phyloP scores from a whole-genome alignment of 306 rosid species.

The Malus fusca region DNA sequence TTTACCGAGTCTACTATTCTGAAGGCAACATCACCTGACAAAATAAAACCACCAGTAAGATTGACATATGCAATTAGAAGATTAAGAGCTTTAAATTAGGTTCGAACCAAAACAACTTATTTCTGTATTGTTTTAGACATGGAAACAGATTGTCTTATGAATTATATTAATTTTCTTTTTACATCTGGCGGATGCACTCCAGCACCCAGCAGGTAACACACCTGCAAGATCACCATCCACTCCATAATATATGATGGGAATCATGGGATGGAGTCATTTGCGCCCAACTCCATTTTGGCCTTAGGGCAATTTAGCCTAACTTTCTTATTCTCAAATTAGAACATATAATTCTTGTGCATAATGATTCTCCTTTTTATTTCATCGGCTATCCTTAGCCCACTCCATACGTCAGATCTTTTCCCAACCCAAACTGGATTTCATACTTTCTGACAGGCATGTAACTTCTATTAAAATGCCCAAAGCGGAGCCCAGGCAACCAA shows the following conservation, averaged over 20 bases:
- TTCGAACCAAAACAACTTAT: not conserved
- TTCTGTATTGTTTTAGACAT: not conserved
- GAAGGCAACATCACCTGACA: constrained; percentile 92
- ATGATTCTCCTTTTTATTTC: too few species aligned
- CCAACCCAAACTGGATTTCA: not conserved
- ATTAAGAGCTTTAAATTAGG: not conserved
- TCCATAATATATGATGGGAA: not conserved
- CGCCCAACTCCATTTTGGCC: not conserved
- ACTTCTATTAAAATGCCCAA: not conserved
- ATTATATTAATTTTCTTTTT: not conserved
- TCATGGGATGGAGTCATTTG: not conserved
- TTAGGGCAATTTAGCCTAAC: not conserved
- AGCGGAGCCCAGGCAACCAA: not conserved
- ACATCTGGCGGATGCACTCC: not conserved
- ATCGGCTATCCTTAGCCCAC: not conserved
- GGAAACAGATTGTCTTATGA: not conserved
- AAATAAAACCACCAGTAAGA: constrained; percentile 4
- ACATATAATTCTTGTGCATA: too few species aligned
- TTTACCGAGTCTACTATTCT: constrained; percentile 67
- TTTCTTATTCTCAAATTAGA: too few species aligned
- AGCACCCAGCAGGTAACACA: not conserved
- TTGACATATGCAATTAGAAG: not conserved
- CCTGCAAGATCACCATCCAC: not conserved
- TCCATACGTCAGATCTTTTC: not conserved
- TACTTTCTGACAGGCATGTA: not conserved